Conservation (phyloP, 192 early-diverging fungal species). For the Funneliformis mosseae region DNA sequence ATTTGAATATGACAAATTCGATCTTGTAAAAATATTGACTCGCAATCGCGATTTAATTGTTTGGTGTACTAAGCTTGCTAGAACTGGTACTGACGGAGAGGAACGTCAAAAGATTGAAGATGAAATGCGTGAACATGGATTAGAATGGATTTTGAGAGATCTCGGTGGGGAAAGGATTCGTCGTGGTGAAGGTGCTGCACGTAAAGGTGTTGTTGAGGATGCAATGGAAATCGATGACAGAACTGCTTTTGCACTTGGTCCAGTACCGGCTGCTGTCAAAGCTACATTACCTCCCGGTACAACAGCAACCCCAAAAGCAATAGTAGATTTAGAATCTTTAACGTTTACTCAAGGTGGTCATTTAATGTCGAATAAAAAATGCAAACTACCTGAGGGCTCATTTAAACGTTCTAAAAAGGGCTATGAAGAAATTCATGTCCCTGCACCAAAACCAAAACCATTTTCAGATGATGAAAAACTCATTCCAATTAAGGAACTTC, state of each 20-base stretch:
- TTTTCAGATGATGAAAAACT: conserved; percentile 64
- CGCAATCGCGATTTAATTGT: conserved; percentile 86
- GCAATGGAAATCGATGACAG: conserved; percentile 65
- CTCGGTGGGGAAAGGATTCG: conserved; percentile 63
- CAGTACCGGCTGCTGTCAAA: conserved; percentile 46
- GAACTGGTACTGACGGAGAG: conserved; percentile 63
- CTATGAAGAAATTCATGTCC: conserved; percentile 95
- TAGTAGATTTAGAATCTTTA: conserved; percentile 81
- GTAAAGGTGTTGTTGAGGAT: conserved; percentile 66
- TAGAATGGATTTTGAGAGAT: conserved; percentile 71
- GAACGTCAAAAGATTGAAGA: conserved; percentile 58
- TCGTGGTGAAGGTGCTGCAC: conserved; percentile 52
- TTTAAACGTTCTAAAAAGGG: conserved; percentile 86
- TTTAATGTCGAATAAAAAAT: conserved; percentile 97
- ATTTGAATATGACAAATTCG: conserved; percentile 97
- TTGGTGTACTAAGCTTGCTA: conserved; percentile 88
- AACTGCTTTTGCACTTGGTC: conserved; percentile 38
- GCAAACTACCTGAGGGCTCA: conserved; percentile 88
- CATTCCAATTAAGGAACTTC: conserved; percentile 68
- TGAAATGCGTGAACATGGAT: conserved; percentile 71
- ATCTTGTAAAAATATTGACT: conserved; percentile 87
- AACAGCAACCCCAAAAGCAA: conserved; percentile 58
- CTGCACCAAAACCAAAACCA: conserved; percentile 76
- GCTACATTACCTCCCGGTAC: conserved; percentile 52
- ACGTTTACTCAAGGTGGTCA: conserved; percentile 93